Conservation (phyloP, 441 rosid species). For the Dalechampia spathulata region DNA sequence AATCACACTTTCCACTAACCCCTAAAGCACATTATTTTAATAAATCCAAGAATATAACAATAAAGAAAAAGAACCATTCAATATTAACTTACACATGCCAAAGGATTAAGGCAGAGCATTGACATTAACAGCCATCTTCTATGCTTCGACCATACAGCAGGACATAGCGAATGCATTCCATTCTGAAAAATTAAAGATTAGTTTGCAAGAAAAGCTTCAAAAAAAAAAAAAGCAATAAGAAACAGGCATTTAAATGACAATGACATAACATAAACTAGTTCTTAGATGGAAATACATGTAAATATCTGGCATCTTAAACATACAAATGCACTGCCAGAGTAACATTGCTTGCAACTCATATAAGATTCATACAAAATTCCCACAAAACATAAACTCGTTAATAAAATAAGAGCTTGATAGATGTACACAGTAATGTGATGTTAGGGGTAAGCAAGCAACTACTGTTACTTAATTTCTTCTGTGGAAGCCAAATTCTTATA, state of each 20-base stretch:
- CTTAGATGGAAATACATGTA: not conserved
- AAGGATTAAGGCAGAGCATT: slow-evolving; percentile 84
- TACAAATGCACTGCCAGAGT: too few species aligned
- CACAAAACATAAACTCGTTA: too few species aligned
- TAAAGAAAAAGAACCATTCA: too few species aligned
- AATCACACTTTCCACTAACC: not conserved
- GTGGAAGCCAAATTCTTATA: not conserved
- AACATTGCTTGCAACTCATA: not conserved
- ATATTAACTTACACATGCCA: slow-evolving; percentile 76
- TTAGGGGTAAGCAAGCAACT: not conserved
- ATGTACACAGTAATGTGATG: too few species aligned
- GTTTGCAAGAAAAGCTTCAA: too few species aligned
- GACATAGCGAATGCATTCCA: slow-evolving; percentile 96
- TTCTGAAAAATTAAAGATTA: slow-evolving; percentile 43
- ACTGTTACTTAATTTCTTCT: not conserved
- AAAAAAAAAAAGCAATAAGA: slow-evolving; percentile 3
- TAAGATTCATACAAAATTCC: too few species aligned
- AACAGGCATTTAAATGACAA: not conserved
- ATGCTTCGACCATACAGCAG: slow-evolving; percentile 96
- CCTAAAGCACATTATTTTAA: not conserved
- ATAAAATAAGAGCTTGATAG: too few species aligned
- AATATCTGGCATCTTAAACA: not conserved
- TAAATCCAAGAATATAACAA: not conserved
- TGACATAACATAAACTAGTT: not conserved
- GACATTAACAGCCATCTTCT: slow-evolving; percentile 96